These are phyloP conservation scores for Paramecium sexaurelia DNA, from an alignment of 73 alveolate species.

Conservation along the genomic window DNA sequence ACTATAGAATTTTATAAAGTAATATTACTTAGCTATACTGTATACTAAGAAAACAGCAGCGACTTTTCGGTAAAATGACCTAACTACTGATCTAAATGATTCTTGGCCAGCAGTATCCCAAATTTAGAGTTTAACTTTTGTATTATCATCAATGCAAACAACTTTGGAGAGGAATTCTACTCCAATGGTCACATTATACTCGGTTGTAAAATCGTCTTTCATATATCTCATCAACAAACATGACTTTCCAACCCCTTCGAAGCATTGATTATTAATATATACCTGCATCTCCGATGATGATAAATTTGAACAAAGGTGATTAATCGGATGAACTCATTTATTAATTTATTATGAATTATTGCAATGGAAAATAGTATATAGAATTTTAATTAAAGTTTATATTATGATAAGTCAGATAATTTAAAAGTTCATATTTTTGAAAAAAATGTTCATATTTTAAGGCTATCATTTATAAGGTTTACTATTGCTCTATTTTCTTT, in stretches of 20 bases:
- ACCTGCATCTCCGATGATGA: slow-evolving; percentile 70
- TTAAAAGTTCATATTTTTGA: no score
- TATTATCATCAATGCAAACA: slow-evolving; percentile 67
- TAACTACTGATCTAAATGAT: slow-evolving; percentile 89
- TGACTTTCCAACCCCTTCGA: slow-evolving; percentile 83
- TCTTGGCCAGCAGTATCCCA: slow-evolving; percentile 76
- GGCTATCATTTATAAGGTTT: no score
- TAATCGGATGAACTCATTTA: slow-evolving; percentile 33
- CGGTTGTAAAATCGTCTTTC: slow-evolving; percentile 79
- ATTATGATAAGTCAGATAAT: background rate
- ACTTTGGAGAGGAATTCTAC: slow-evolving; percentile 85
- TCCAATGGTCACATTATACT: slow-evolving; percentile 83
- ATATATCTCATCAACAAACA: slow-evolving; percentile 78
- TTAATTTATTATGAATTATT: background rate
- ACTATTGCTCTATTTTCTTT: no score
- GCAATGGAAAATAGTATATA: background rate
- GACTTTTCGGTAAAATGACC: slow-evolving; percentile 92
- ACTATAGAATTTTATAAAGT: background rate
- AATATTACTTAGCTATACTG: slow-evolving; percentile 76
- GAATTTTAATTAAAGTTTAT: background rate
- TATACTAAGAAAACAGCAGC: slow-evolving; percentile 92
- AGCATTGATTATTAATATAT: background rate
- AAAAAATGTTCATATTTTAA: no score
- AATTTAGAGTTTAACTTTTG: slow-evolving; percentile 73
- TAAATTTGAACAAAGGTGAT: slow-evolving; percentile 60